These are phyloP conservation scores for Salicornia ramosissima DNA, from an alignment of 148 eudicot genomes.

Conservation along the genomic window DNA sequence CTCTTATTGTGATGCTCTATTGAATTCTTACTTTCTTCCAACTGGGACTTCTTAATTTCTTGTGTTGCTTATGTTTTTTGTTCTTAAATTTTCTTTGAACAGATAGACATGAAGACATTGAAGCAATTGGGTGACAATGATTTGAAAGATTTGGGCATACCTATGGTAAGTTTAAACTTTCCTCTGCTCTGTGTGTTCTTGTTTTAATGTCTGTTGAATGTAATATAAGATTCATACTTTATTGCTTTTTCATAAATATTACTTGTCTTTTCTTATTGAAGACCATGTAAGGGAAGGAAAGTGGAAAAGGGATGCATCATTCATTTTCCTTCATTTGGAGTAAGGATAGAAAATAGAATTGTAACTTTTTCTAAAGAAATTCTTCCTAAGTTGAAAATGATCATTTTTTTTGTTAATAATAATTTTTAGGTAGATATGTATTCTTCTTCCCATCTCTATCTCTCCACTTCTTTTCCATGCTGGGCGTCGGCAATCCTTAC, in stretches of 20 bases:
- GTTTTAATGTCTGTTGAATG: slow-evolving; percentile 7
- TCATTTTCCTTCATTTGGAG: too few species aligned
- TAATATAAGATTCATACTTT: not conserved
- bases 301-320: too few species aligned
- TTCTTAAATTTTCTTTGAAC: slow-evolving; percentile 25
- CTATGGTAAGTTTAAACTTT: slow-evolving; percentile 43
- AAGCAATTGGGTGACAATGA: slow-evolving; percentile 83
- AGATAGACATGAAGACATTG: slow-evolving; percentile 82
- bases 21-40: not conserved
- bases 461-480: too few species aligned
- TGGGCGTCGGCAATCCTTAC: too few species aligned
- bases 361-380: too few species aligned
- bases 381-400: too few species aligned
- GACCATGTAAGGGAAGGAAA: too few species aligned
- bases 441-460: too few species aligned
- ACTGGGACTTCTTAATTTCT: not conserved
- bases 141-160: slow-evolving; percentile 85
- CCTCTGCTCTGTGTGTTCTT: not conserved
- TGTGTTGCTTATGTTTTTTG: slow-evolving; percentile 13
- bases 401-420: too few species aligned
- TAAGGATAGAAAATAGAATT: too few species aligned
- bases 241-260: not conserved
- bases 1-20: not conserved
- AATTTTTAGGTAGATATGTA: too few species aligned
- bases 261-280: too few species aligned